Base-by-base conservation (phyloP, 305 asterid species). In the Rubia balearica region DNA sequence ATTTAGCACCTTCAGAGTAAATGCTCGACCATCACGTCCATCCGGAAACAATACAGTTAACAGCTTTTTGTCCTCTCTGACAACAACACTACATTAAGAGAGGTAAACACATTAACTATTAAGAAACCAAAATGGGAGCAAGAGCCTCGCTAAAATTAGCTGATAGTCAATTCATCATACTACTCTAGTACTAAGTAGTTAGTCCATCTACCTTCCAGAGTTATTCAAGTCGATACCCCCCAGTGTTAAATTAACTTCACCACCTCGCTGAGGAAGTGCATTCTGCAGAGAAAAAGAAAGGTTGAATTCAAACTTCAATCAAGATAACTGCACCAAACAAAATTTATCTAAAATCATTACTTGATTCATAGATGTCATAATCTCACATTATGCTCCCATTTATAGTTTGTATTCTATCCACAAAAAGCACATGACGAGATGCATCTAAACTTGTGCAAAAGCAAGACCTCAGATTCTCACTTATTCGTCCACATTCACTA, bases 1-100 rank as follows among this genome's bases (percentile, higher is more conserved):
- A 36, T 72, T 68, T 12, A 21, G 79, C 80, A 95, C 99, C 98
- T 95, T 92, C 72, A 92, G 97, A 69, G 96, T 93, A 86, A 93
- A 93, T 65, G 98, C 97, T 46, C 98, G 88, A 33, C 97, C 98
- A 78, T 93, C 98, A 65, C 99, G 96, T 66, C 99, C 99, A 83
- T 95, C 98, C 46, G 97, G 98, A 80, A 95, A 95, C 81, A 95
- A 82, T 73, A 95, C 99, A 67, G 99, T 90, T 61, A 91, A 81
- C 67, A 95, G 82, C 74, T 95, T 95, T 83, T 95, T 95, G 83
- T 95, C 99, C 85, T 95, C 99, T 83, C 99, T 88, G 69, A 95
- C 96, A 79, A 91, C 97, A 82, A 91, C 99, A 83, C 97, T 95
- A 79, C 84, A 86, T 9, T 43, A 53, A 42, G 65, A 60, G 63